phyloP scores from a whole-genome alignment of 805 yeast species.

The Saturnispora dispora region DNA sequence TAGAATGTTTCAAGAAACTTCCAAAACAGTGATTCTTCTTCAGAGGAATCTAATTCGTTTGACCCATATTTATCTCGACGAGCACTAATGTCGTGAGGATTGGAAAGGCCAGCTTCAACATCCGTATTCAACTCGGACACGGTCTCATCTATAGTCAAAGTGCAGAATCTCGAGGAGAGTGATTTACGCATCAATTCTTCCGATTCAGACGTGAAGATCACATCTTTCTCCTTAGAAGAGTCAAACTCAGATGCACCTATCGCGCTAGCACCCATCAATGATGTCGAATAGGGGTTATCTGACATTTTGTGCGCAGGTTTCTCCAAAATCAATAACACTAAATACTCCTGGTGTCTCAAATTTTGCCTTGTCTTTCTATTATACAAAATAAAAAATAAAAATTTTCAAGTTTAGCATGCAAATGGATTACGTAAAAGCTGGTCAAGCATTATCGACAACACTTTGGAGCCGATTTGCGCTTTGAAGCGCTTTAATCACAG shows the following conservation, averaged over 20 bases:
- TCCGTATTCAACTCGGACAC: conserved; percentile 55
- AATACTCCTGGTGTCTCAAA: neutral
- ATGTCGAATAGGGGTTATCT: conserved; percentile 12
- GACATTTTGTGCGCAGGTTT: conserved; percentile 7
- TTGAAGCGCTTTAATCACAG: conserved; percentile 58
- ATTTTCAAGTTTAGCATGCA: neutral
- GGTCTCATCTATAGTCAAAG: conserved; percentile 57
- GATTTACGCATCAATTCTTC: conserved; percentile 16
- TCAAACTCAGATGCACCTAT: conserved; percentile 11
- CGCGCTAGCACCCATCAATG: conserved; percentile 7
- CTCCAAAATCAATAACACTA: neutral
- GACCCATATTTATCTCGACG: conserved; percentile 71
- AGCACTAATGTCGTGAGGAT: conserved; percentile 59
- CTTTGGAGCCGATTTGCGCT: conserved; percentile 3
- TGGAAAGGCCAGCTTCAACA: conserved; percentile 47
- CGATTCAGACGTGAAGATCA: conserved; percentile 10
- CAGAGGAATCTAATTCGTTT: conserved; percentile 71
- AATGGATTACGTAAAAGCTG: neutral
- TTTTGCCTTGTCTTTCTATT: neutral
- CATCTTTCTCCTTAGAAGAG: conserved; percentile 9
- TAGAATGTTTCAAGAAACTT: conserved; percentile 75
- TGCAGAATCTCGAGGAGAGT: conserved; percentile 51
- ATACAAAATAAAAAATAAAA: neutral
- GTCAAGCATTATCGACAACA: neutral
- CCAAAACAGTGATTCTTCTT: conserved; percentile 61